A percentile compares a stretch with the other conserved stretches of the same genome.
Conservation (phyloP, 352 stramenopile species). For the Pythium myriotylum region DNA sequence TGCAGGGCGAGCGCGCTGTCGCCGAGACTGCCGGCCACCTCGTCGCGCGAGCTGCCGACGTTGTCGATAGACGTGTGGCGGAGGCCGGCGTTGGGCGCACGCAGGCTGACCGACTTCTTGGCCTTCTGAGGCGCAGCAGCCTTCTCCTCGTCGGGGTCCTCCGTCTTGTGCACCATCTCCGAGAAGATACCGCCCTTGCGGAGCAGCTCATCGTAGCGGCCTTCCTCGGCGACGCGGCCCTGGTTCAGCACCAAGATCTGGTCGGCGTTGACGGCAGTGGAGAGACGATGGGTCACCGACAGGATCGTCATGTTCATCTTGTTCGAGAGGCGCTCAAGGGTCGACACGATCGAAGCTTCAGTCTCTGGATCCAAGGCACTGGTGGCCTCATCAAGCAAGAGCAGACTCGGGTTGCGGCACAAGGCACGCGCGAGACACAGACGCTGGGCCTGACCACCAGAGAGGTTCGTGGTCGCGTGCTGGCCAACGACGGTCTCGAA, state of each 20-base stretch:
- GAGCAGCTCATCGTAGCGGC: constrained; percentile 75
- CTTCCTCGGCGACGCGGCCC: constrained; percentile 77
- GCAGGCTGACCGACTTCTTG: constrained; percentile 23
- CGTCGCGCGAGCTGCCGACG: constrained; percentile 10
- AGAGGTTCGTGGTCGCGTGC: constrained; percentile 87
- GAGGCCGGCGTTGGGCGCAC: constrained; percentile 10
- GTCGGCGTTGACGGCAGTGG: constrained; percentile 77
- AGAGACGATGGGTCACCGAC: constrained; percentile 89
- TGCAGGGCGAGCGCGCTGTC: constrained; percentile 70
- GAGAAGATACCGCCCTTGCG: constrained; percentile 73
- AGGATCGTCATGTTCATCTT: constrained; percentile 92
- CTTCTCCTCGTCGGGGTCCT: constrained; percentile 53
- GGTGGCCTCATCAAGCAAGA: constrained; percentile 86
- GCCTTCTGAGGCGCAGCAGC: constrained; percentile 19
- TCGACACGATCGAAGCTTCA: constrained; percentile 83
- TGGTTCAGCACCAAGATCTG: constrained; percentile 81
- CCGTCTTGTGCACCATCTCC: constrained; percentile 86
- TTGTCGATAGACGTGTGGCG: constrained; percentile 14
- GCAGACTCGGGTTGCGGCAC: constrained; percentile 76
- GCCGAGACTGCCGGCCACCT: constrained; percentile 9
- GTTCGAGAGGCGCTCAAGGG: constrained; percentile 71
- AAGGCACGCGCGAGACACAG: constrained; percentile 83
- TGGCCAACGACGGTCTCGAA: constrained; percentile 85
- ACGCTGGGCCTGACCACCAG: constrained; percentile 85
- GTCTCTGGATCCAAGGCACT: constrained; percentile 87